Evolutionary conservation across 176 grass and related monocot genomes (phyloP).

Genomic region (Saccharum officinarum): DNA sequence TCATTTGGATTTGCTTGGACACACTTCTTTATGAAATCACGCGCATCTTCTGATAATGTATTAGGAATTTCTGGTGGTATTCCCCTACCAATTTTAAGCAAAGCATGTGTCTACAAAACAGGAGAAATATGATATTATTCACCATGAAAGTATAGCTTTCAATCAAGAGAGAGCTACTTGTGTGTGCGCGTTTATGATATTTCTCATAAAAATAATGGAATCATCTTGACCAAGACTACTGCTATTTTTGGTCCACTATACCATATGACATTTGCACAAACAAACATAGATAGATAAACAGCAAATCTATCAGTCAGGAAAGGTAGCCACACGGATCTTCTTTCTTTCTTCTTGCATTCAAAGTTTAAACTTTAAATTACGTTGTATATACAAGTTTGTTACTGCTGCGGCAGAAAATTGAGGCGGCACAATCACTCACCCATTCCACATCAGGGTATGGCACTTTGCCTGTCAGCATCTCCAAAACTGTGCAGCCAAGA

Average conservation of each 20-base stretch:
- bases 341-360: not conserved
- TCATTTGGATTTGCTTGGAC: constrained; percentile 60
- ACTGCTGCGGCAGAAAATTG: constrained; percentile 8
- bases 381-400: not conserved
- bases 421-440: constrained; percentile 37
- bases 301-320: not conserved
- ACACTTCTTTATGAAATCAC: constrained; percentile 78
- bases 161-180: not conserved
- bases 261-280: not conserved
- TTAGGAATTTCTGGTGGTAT: constrained; percentile 65
- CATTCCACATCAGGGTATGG: constrained; percentile 87
- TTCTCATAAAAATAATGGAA: no score
- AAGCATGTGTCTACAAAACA: constrained; percentile 60
- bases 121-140: constrained; percentile 16
- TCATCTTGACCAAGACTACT: no score
- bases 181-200: no score
- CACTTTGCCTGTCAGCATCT: constrained; percentile 78
- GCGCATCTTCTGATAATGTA: constrained; percentile 63
- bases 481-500: constrained; percentile 93
- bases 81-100: constrained; percentile 80
- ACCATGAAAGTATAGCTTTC: not conserved
- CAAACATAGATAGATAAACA: constrained; percentile 3
- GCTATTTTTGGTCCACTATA: no score
- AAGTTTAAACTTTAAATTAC: constrained; percentile 4
- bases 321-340: not conserved